Evolutionary conservation across 2,329 filamentous ascomycete genomes (phyloP).

Genomic region (Sclerotinia subarctica): DNA sequence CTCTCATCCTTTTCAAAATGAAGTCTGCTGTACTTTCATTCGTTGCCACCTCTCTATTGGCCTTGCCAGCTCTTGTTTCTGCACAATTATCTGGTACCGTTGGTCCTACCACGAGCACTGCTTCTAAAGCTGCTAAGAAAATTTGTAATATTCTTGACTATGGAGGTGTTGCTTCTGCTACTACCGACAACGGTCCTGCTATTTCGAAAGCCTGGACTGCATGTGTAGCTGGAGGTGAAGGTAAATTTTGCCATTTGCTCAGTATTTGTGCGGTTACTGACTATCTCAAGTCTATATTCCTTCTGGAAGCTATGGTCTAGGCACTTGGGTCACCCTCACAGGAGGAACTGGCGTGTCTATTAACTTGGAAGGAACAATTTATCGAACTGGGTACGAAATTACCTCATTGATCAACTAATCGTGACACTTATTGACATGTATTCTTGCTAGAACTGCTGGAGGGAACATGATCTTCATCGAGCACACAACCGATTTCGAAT

Average conservation of each 20-base stretch:
- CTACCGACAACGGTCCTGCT: constrained; percentile 46
- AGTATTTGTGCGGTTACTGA: neutral
- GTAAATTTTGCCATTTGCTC: constrained; percentile 13
- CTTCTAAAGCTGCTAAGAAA: constrained; percentile 30
- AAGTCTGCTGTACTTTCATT: constrained; percentile 21
- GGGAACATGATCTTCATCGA: constrained; percentile 54
- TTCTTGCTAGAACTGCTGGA: constrained; percentile 34
- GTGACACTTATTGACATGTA: neutral
- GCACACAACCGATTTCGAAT: constrained; percentile 50
- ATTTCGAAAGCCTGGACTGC: constrained; percentile 44
- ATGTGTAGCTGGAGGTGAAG: constrained; percentile 44
- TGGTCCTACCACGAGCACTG: constrained; percentile 32
- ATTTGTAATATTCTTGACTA: constrained; percentile 47
- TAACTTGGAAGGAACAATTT: constrained; percentile 52
- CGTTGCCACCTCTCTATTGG: constrained; percentile 16
- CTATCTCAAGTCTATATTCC: constrained; percentile 27
- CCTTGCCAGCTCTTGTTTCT: constrained; percentile 20
- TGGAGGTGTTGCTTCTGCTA: constrained; percentile 46
- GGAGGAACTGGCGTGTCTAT: constrained; percentile 49
- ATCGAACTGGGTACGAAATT: constrained; percentile 43
- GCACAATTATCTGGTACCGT: constrained; percentile 32
- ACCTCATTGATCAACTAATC: neutral
- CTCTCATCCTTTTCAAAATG: constrained; percentile 19
- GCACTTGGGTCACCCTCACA: constrained; percentile 48
- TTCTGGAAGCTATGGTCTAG: constrained; percentile 47